Evolutionary conservation across 257 asterid species (phyloP).

Genomic region (Solanum chmielewskii): DNA sequence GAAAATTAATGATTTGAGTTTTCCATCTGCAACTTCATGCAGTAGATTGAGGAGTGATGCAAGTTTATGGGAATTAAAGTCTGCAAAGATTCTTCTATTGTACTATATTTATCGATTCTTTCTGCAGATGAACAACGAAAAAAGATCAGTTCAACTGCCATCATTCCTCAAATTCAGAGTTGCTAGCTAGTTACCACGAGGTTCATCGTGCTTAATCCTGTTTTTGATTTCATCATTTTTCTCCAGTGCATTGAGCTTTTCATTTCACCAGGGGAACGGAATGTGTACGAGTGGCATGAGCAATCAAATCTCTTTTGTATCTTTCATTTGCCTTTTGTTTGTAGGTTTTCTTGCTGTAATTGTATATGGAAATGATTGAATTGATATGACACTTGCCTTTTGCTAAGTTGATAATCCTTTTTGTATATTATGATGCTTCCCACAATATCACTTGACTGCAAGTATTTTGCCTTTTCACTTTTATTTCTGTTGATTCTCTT

Average conservation of each 20-base stretch:
- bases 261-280: background rate
- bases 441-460: background rate
- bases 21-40: slow-evolving; percentile 17
- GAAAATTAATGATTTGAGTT: background rate
- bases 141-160: slow-evolving; percentile 2
- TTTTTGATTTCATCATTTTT: background rate
- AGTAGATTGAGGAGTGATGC: slow-evolving; percentile 21
- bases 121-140: slow-evolving; percentile 23
- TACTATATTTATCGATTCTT: slow-evolving; percentile 34
- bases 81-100: slow-evolving; percentile 11
- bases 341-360: background rate
- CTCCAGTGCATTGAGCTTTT: background rate
- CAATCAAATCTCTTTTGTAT: background rate
- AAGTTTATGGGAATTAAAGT: slow-evolving; percentile 5
- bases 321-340: background rate
- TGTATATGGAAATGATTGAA: background rate
- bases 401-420: background rate
- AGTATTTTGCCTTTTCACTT: background rate
- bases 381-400: background rate
- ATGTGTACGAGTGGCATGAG: background rate
- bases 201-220: background rate
- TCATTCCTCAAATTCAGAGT: slow-evolving; percentile 10
- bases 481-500: background rate
- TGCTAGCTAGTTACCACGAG: slow-evolving; percentile 7
- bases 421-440: background rate